Percentiles rank a stretch among this genome's conserved stretches.
Conservation (phyloP, 176 grass and related monocot species). For the Aegilops speltoides region DNA sequence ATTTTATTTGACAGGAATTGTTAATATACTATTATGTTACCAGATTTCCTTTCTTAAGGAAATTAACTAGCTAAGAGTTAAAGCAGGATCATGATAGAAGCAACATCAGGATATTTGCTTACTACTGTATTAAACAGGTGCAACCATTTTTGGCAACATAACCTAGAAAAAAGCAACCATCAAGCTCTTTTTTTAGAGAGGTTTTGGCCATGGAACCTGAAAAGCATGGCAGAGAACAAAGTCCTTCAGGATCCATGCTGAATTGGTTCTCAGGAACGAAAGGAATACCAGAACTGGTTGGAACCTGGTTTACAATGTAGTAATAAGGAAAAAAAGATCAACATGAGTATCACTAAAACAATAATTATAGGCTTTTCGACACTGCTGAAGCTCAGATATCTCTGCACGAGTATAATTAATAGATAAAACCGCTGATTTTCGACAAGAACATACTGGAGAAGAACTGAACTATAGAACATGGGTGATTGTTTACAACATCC, state of each 20-base stretch:
- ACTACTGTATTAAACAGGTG: no score
- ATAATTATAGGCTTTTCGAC: not conserved
- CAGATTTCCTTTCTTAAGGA: not conserved
- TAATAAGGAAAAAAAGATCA: not conserved
- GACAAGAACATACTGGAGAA: slow-evolving; percentile 3
- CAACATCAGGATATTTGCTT: not conserved
- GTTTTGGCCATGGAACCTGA: not conserved
- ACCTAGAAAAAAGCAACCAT: not conserved
- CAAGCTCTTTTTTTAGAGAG: not conserved
- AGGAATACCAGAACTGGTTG: not conserved
- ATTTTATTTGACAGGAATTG: not conserved
- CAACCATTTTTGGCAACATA: not conserved
- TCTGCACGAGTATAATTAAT: not conserved
- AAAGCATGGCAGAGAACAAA: not conserved
- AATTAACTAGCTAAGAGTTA: not conserved
- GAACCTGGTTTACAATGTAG: slow-evolving; percentile 9
- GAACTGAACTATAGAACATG: slow-evolving; percentile 29
- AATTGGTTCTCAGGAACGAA: not conserved
- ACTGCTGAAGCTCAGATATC: not conserved
- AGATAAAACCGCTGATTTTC: slow-evolving; percentile 13
- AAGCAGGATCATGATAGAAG: not conserved
- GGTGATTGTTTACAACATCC: slow-evolving; percentile 30
- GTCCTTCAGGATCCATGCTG: slow-evolving; percentile 6
- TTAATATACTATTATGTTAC: not conserved
- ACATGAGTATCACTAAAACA: not conserved